Percentiles rank a stretch among this genome's conserved stretches.
Conservation (phyloP, 352 stramenopile species). For the Thalassiosira ordinaria region DNA sequence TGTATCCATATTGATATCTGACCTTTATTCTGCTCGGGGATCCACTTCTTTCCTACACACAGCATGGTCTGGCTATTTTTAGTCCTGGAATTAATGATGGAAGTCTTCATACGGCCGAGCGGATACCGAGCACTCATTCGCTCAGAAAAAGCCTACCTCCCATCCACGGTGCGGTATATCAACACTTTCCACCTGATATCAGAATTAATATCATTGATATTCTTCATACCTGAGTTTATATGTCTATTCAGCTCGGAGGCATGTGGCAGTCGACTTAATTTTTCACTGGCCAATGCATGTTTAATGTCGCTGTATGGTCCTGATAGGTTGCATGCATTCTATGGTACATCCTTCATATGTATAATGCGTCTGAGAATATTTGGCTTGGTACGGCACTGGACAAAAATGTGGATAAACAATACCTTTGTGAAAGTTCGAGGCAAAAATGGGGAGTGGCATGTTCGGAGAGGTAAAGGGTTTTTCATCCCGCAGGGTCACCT, state of each 20-base stretch:
- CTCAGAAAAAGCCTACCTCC: slow-evolving; percentile 75
- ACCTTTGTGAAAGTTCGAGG: slow-evolving; percentile 55
- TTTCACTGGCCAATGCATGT: slow-evolving; percentile 28
- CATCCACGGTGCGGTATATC: slow-evolving; percentile 68
- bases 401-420: slow-evolving; percentile 76
- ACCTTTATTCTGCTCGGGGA: too few species aligned
- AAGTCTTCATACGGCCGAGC: slow-evolving; percentile 67
- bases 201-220: slow-evolving; percentile 70
- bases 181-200: slow-evolving; percentile 70
- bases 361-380: slow-evolving; percentile 70
- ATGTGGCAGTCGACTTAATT: background rate
- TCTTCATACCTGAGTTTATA: slow-evolving; percentile 71
- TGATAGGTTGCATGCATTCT: slow-evolving; percentile 31
- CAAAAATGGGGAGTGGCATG: slow-evolving; percentile 38
- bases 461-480: slow-evolving; percentile 40
- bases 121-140: slow-evolving; percentile 62
- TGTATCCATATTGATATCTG: too few species aligned
- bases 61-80: slow-evolving; percentile 74
- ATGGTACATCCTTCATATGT: slow-evolving; percentile 38
- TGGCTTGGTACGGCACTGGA: slow-evolving; percentile 79
- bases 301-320: slow-evolving; percentile 43
- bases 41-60: too few species aligned
- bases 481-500: slow-evolving; percentile 24
- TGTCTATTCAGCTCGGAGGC: slow-evolving; percentile 44
- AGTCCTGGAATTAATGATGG: slow-evolving; percentile 73